Evolutionary conservation across 2,329 filamentous ascomycete genomes (phyloP).

Genomic region (Epichloe sibirici): DNA sequence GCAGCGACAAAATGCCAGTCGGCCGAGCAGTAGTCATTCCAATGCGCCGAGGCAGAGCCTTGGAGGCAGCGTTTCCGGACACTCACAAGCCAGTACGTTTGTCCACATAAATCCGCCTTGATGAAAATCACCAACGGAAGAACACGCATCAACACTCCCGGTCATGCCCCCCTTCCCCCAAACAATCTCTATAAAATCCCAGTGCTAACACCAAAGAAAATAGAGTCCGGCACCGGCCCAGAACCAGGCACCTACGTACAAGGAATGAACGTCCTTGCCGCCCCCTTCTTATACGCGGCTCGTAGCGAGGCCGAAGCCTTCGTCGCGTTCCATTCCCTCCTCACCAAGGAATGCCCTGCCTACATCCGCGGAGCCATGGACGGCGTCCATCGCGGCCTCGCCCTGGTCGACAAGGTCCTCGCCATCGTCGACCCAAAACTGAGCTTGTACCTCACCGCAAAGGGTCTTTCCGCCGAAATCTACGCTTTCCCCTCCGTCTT

Average conservation of each 20-base stretch:
- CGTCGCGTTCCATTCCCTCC: slow-evolving; percentile 74
- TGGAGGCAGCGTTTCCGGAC: slow-evolving; percentile 22
- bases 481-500: slow-evolving; percentile 94
- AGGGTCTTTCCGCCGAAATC: slow-evolving; percentile 82
- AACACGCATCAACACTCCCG: neutral
- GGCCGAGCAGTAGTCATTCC: slow-evolving; percentile 26
- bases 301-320: slow-evolving; percentile 93
- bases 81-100: slow-evolving; percentile 28
- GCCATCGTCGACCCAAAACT: slow-evolving; percentile 85
- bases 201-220: slow-evolving; percentile 41
- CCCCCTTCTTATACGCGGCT: slow-evolving; percentile 89
- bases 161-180: neutral
- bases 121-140: neutral
- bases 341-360: slow-evolving; percentile 79
- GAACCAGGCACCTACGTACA: slow-evolving; percentile 88
- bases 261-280: slow-evolving; percentile 96
- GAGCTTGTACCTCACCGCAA: slow-evolving; percentile 69
- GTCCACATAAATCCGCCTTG: neutral
- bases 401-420: slow-evolving; percentile 82
- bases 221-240: slow-evolving; percentile 41
- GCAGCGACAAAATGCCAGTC: slow-evolving; percentile 21
- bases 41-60: slow-evolving; percentile 21
- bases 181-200: neutral
- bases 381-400: slow-evolving; percentile 84
- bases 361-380: slow-evolving; percentile 97